Evolutionary conservation across 169 alveolate species (phyloP), one percentile per base, ranked within the genome.

Genomic region (Cryptosporidium muris): DNA sequence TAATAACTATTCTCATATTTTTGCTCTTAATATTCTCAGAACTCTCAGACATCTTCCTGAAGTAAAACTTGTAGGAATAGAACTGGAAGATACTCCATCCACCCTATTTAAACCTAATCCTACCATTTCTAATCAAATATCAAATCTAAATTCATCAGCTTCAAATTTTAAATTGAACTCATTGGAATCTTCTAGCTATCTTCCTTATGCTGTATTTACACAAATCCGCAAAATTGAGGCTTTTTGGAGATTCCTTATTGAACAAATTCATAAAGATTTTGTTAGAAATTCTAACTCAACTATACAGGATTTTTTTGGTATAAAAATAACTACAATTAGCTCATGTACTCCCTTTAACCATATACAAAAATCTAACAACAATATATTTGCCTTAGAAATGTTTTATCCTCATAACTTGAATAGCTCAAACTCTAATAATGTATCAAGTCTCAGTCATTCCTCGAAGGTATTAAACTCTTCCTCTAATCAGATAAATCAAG

Each of bases 11-110:
- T 47, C 14, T 42, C 60, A 66, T 5, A 60, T 74, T 37, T 74
- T 58, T 48, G 60, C 67, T 4, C 25, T 74, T 34, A 74, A 58
- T 52, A 74, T 74, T 38, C 63, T 74, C 12, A 38, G 85, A 49
- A 60, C 85, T 7, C 16, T 74, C 6, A 58, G 85, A n/a, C 85
- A 74, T 34, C 56, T 74, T 25, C 85, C 85, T 9, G 85, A 74
- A 8, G 62, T 48, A 2, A 60, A 60, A 36, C 85, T 58, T 4
- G 63, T 74, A 6, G 85, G 85, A 43, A 60, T 74, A 6, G 85
- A 74, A 37, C 60, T 63, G 2, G 85, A 74, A 8, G 85, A 74
- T 5, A n/a, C 51, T 5, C 14, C 37, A 16, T n/a, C 58, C 11
- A 34, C 60, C 8, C 14, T 11, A 9, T 25, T 58, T 8, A 43